Conservation (phyloP, 176 grass and related monocot species). For the Triticum monococcum region DNA sequence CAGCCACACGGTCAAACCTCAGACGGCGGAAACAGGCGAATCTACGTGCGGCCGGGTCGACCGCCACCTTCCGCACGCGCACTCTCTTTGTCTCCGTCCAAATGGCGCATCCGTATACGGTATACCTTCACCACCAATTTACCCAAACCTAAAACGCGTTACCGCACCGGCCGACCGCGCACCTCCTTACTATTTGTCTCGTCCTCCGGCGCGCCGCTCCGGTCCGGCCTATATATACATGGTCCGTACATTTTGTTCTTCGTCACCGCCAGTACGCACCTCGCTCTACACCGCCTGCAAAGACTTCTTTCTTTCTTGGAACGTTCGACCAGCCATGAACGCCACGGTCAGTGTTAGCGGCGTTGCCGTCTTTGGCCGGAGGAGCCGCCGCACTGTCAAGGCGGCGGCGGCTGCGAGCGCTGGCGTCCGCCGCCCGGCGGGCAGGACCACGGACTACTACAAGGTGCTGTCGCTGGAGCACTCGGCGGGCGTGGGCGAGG, state of each 20-base stretch:
- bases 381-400: background rate
- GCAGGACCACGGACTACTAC: constrained; percentile 41
- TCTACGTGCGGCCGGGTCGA: background rate
- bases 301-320: background rate
- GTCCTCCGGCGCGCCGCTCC: background rate
- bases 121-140: background rate
- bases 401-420: background rate
- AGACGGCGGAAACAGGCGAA: background rate
- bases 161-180: background rate
- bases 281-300: background rate
- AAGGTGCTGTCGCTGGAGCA: constrained; percentile 55
- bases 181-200: background rate
- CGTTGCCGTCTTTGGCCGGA: background rate
- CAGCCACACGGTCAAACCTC: background rate
- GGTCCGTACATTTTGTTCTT: background rate
- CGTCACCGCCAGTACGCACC: background rate
- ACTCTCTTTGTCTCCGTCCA: background rate
- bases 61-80: background rate
- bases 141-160: background rate
- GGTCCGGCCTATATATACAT: background rate
- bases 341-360: background rate
- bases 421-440: background rate
- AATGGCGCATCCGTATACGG: background rate
- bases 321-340: constrained; percentile 12
- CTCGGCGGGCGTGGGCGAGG: constrained; percentile 40